Base-by-base conservation (phyloP, 805 yeast genomes). In the Yamadazyma phyllophila region DNA sequence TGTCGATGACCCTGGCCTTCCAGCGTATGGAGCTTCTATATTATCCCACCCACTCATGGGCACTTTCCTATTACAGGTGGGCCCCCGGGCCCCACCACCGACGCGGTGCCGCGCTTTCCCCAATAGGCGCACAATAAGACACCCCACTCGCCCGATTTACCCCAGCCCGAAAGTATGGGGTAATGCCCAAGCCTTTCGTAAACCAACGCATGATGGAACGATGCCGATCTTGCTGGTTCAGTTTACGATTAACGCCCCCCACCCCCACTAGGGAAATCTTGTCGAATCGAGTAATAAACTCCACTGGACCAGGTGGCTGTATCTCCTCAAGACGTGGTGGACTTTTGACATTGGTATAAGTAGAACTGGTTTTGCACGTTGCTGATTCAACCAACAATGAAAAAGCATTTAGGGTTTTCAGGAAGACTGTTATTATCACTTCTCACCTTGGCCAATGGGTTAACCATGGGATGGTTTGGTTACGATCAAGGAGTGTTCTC, bases 401-500 rank as follows among this genome's bases (percentile, higher is more conserved):
- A 45, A 34, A 42, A 40, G 40, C 44, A 49, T 43, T 46, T 46
- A 26, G 52, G 52, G 9, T 33, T 46, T n/a, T 34, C 49, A 14
- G 53, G 53, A 6, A 50, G 46, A 16, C 35, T 35, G 7, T 37
- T 47, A n/a, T 32, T 50, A 35, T 41, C 39, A 6, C 15, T 47
- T 9, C 45, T 50, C 35, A 50, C 53, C 7, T 14, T 47, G 14
- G 43, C 45, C 26, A 45, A 50, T 42, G 50, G 47, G 37, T 45
- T 46, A 7, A 40, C 48, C 7, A 44, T 47, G 36, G 48, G 46
- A 14, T 50, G 50, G 53, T 50, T 47, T 43, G 53, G 53, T 8
- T 50, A 50, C 27, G 53, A 50, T 35, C 50, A 47, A 43, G 50
- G 52, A n/a, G 53, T 50, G 17, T 50, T 50, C 29, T 41, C 47